Percentiles rank a stretch among this genome's conserved stretches.
Evolutionary conservation across 495 filamentous ascomycete species (phyloP).

Genomic region (Glonium stellatum): DNA sequence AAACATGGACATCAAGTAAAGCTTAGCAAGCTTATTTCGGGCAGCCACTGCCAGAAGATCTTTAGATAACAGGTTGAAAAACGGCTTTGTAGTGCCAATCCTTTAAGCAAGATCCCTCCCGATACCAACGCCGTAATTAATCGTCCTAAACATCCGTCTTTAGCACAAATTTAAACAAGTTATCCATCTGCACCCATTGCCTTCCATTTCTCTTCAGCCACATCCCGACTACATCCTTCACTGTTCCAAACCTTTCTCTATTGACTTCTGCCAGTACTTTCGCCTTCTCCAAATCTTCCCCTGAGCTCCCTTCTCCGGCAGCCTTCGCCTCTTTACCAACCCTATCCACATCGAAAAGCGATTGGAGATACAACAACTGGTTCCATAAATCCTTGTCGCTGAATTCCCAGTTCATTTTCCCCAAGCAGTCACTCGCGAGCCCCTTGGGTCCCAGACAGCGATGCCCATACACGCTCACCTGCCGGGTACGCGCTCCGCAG

Average conservation of each 20-base stretch:
- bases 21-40: no score
- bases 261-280: constrained; percentile 73
- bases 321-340: constrained; percentile 47
- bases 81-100: no score
- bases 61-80: no score
- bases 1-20: no score
- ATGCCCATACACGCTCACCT: constrained; percentile 86
- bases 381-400: constrained; percentile 88
- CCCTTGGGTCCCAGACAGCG: constrained; percentile 83
- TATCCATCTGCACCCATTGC: constrained; percentile 95
- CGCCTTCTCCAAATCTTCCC: constrained; percentile 48
- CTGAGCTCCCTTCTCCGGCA: constrained; percentile 36
- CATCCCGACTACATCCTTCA: constrained; percentile 69
- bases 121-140: not conserved
- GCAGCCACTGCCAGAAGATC: no score
- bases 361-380: constrained; percentile 81
- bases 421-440: constrained; percentile 72
- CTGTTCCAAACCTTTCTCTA: constrained; percentile 62
- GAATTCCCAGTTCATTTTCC: constrained; percentile 81
- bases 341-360: constrained; percentile 85
- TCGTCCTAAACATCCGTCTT: not conserved
- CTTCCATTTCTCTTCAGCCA: constrained; percentile 91
- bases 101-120: not conserved
- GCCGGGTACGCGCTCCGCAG: constrained; percentile 81
- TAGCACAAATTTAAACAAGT: constrained; percentile 66